These are phyloP conservation scores for Camelina laxa DNA, from an alignment of 345 rosid species.

Conservation along the genomic window DNA sequence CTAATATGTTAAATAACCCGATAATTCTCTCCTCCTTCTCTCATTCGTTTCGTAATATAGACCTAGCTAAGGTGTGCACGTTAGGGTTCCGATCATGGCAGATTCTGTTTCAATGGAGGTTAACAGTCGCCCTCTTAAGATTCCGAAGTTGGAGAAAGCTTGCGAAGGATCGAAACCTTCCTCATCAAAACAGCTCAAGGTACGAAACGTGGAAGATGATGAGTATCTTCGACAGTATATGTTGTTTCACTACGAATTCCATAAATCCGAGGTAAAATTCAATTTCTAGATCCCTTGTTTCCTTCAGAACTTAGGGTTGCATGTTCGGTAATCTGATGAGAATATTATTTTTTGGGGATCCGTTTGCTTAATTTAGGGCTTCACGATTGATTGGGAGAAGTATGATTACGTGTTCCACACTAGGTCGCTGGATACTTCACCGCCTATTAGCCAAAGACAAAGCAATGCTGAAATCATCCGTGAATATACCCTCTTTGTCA, in stretches of 20 bases:
- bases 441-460: not conserved
- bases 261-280: constrained; percentile 12
- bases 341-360: not conserved
- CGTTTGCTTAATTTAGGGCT: constrained; percentile 4
- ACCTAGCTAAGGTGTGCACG: too few species aligned
- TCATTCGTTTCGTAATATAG: too few species aligned
- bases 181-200: not conserved
- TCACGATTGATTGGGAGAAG: constrained; percentile 16
- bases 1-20: too few species aligned
- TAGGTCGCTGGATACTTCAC: not conserved
- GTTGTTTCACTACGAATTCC: constrained; percentile 6
- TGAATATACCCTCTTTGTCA: too few species aligned
- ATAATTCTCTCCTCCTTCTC: too few species aligned
- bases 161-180: constrained; percentile 2
- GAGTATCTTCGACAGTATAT: constrained; percentile 17
- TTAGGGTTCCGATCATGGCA: not conserved
- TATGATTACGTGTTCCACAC: not conserved
- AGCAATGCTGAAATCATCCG: constrained; percentile 1
- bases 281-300: not conserved
- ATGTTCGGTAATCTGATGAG: not conserved
- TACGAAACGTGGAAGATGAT: not conserved
- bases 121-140: not conserved
- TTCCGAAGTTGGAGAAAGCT: not conserved
- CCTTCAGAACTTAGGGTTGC: not conserved
- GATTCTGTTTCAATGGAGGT: not conserved